phyloP scores from a whole-genome alignment of 1,284 basidiomycete species.

The Pascua guehoae region DNA sequence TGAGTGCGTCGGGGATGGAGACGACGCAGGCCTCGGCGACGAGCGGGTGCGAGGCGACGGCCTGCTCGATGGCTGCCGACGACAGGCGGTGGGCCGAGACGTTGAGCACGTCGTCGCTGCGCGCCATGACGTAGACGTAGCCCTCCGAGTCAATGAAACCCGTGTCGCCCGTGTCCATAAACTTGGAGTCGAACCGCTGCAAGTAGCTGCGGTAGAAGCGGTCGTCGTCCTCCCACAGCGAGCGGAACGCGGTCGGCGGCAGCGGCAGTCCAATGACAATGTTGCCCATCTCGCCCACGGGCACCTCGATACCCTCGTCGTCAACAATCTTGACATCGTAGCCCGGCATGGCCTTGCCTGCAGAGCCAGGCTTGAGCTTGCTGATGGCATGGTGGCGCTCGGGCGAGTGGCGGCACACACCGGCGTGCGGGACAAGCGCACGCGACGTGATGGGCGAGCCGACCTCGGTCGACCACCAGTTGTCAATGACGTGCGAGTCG shows the following conservation, averaged over 20 bases:
- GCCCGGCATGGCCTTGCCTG: constrained; percentile 22
- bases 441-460: constrained; percentile 57
- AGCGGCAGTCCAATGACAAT: constrained; percentile 73
- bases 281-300: constrained; percentile 18
- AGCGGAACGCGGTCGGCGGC: constrained; percentile 70
- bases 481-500: constrained; percentile 68
- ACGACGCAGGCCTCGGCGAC: constrained; percentile 83
- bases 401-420: constrained; percentile 52
- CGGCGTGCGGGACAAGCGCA: constrained; percentile 60
- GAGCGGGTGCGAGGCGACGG: constrained; percentile 82
- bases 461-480: constrained; percentile 93
- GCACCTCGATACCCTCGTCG: constrained; percentile 18
- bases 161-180: constrained; percentile 86
- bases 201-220: constrained; percentile 88
- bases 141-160: constrained; percentile 87
- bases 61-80: constrained; percentile 92
- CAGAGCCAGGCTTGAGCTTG: constrained; percentile 16
- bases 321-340: constrained; percentile 22
- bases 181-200: constrained; percentile 50
- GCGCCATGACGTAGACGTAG: constrained; percentile 94
- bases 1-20: constrained; percentile 77
- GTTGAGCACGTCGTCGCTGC: constrained; percentile 65
- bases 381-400: constrained; percentile 10
- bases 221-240: constrained; percentile 69
- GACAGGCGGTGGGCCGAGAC: constrained; percentile 91